Conservation (phyloP, 768 basidiomycete species). For the Leccinum incarnatum region DNA sequence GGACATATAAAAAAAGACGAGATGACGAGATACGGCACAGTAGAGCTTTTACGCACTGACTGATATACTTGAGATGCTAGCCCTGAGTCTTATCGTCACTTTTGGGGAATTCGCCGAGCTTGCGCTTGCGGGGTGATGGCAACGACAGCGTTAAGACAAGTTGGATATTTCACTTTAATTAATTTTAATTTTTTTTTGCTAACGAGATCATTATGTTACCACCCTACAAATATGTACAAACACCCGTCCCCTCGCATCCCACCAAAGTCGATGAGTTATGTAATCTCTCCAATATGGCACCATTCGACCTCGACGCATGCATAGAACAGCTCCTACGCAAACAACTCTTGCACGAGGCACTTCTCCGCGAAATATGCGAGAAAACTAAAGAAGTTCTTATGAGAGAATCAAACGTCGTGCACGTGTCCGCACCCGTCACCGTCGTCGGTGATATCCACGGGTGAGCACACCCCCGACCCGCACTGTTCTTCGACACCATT, state of each 20-base stretch:
- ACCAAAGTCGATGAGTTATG: not conserved
- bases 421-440: slow-evolving; percentile 94
- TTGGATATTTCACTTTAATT: slow-evolving; percentile 10
- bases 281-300: slow-evolving; percentile 29
- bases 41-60: slow-evolving; percentile 16
- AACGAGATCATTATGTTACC: slow-evolving; percentile 1
- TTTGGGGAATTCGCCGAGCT: slow-evolving; percentile 1
- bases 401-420: slow-evolving; percentile 98
- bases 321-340: slow-evolving; percentile 87
- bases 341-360: slow-evolving; percentile 91
- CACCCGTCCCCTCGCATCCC: not conserved
- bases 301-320: slow-evolving; percentile 97
- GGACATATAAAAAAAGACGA: slow-evolving; percentile 4
- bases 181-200: slow-evolving; percentile 5
- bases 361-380: slow-evolving; percentile 97
- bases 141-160: not conserved
- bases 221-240: slow-evolving; percentile 19
- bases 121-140: slow-evolving; percentile 4
- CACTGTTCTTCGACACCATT: slow-evolving; percentile 29
- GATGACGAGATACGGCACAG: slow-evolving; percentile 13
- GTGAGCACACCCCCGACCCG: slow-evolving; percentile 49
- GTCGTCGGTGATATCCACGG: slow-evolving; percentile 99
- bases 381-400: slow-evolving; percentile 99
- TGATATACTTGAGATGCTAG: not conserved
- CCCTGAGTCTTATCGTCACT: slow-evolving; percentile 12